phyloP scores from a whole-genome alignment of 176 grass and related monocot genomes.

The Olyra latifolia region DNA sequence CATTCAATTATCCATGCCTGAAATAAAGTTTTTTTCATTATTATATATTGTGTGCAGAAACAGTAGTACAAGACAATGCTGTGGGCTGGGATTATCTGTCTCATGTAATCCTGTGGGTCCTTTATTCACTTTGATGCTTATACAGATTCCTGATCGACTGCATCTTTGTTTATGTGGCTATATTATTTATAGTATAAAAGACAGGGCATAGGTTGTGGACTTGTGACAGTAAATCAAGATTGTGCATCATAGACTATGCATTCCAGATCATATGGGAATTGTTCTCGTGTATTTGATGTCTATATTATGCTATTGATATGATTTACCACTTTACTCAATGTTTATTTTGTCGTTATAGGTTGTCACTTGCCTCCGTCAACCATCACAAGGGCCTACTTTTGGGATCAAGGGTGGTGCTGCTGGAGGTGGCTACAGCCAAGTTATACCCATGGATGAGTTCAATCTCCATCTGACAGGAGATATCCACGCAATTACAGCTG shows the following conservation, averaged over 20 bases:
- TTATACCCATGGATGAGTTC: constrained; percentile 99
- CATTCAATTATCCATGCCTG: not conserved
- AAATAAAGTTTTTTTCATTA: not conserved
- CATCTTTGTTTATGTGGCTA: constrained; percentile 6
- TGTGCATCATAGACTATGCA: not conserved
- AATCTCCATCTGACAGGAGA: constrained; percentile 97
- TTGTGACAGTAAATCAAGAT: not conserved
- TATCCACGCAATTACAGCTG: constrained; percentile 96
- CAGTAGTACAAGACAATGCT: not conserved
- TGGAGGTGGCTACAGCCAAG: constrained; percentile 99
- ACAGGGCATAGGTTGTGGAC: not conserved
- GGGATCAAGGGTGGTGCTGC: constrained; percentile 98
- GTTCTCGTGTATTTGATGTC: not conserved
- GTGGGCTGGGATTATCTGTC: not conserved
- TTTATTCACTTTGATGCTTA: not conserved
- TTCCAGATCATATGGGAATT: not conserved
- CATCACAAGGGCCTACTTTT: constrained; percentile 96
- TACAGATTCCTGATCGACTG: not conserved
- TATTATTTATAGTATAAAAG: not conserved
- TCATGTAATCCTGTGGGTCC: not conserved
- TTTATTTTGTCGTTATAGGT: constrained; percentile 52
- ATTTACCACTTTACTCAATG: not conserved
- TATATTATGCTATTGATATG: not conserved
- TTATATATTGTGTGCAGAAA: not conserved
- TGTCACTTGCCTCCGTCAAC: constrained; percentile 87